Base-by-base conservation (phyloP, 2,329 filamentous ascomycete species). In the Periconia macrospinosa region DNA sequence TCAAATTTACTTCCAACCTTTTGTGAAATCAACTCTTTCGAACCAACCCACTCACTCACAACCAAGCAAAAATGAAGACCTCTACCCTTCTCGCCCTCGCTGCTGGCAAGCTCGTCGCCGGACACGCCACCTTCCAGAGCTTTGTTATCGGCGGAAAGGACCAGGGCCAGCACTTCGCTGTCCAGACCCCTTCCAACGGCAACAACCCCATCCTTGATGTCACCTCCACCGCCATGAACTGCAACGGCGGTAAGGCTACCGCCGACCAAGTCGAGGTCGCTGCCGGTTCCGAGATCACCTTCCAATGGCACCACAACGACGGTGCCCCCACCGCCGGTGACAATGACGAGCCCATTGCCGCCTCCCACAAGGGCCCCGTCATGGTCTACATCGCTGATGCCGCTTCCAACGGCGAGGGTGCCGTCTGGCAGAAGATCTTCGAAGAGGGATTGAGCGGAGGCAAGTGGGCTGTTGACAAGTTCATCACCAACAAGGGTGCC, bases 251-350 rank as follows among this genome's bases (percentile, higher is more conserved):
- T 15, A 62, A 59, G 30, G 51, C 59, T 15, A 62, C 64, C 41
- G 57, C 73, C 6, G 70, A 78, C 62, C 75, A 76, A 17, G 74
- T 80, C 59, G 68, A 72, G 14, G 78, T 81, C 56, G 77, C 77
- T 47, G 75, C 61, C 56, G 81, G 81, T 52, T 77, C 79, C 57
- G 74, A 74, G 57, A 57, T 83, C 53, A 61, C 60, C 46, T 57
- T 70, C 60, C 79, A 82, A 66, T 83, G 79, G 80, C 79, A 78
- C 68, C 81, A 83, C 74, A 69, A 83, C 69, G 75, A 55, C 57
- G 50, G 52, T 9, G 51, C 53, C 3, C 17, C 50, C 45, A 27
- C 41, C 9, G 69, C 76, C 10, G 69, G 68, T 55, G 65, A 67
- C 52, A n/a, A 46, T 7, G 79, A 82, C 63, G 81, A 82, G 66